Conservation (phyloP, 768 basidiomycete species). For the Rhodosporidiobolus sp. region DNA sequence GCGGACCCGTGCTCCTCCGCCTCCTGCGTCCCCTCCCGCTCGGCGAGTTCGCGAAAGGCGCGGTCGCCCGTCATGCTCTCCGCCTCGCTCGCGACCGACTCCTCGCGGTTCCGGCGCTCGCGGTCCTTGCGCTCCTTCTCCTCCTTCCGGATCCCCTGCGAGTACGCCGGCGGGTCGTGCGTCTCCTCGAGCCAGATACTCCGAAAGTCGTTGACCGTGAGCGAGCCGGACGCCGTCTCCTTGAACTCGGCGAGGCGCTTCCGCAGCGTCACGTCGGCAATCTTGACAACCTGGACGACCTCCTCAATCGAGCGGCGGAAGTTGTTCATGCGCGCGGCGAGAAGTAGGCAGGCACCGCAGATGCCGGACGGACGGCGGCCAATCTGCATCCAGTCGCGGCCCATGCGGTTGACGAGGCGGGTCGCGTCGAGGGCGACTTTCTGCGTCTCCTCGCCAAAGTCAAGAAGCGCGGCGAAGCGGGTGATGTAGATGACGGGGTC, state of each 20-base stretch:
- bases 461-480: slow-evolving; percentile 87
- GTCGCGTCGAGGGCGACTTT: slow-evolving; percentile 89
- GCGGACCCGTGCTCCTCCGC: slow-evolving; percentile 33
- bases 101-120: slow-evolving; percentile 15
- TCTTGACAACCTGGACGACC: slow-evolving; percentile 97
- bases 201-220: slow-evolving; percentile 85
- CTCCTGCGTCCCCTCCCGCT: slow-evolving; percentile 15
- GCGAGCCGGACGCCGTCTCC: slow-evolving; percentile 73
- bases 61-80: slow-evolving; percentile 7
- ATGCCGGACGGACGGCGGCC: slow-evolving; percentile 95
- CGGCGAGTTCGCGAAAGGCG: slow-evolving; percentile 34
- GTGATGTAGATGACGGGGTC: slow-evolving; percentile 97
- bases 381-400: slow-evolving; percentile 94
- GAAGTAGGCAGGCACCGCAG: slow-evolving; percentile 88
- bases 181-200: slow-evolving; percentile 87
- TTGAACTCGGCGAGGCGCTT: slow-evolving; percentile 95
- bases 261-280: slow-evolving; percentile 89
- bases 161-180: slow-evolving; percentile 86
- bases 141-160: slow-evolving; percentile 30
- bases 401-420: slow-evolving; percentile 87
- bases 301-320: slow-evolving; percentile 89
- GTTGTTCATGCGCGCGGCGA: slow-evolving; percentile 98
- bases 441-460: slow-evolving; percentile 91
- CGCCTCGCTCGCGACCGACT: slow-evolving; percentile 15
- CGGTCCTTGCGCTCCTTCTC: slow-evolving; percentile 21